Evolutionary conservation across 495 filamentous ascomycete genomes (phyloP).

Genomic region (Pseudevernia furfuracea): DNA sequence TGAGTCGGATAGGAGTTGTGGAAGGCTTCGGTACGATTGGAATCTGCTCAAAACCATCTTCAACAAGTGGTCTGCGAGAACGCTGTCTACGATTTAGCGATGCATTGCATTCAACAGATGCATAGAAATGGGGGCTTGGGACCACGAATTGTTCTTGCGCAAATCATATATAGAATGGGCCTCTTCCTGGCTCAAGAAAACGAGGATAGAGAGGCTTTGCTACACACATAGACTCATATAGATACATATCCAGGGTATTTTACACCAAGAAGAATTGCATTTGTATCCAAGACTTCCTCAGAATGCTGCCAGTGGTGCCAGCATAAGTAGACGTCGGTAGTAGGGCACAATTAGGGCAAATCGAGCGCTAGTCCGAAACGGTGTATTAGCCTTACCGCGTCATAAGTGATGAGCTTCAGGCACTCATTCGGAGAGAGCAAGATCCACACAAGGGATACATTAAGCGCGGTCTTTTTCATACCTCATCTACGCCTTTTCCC

Average conservation of each 20-base stretch:
- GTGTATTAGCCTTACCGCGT: neutral
- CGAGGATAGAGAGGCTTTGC: neutral
- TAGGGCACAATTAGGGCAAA: no score
- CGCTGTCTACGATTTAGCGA: neutral
- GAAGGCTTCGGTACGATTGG: neutral
- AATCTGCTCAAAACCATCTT: conserved; percentile 1
- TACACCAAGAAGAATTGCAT: no score
- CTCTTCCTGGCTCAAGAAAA: neutral
- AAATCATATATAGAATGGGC: neutral
- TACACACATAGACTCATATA: neutral
- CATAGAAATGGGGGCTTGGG: neutral
- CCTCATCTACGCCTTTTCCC: neutral
- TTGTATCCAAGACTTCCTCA: no score
- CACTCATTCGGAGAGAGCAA: neutral
- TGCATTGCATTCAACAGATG: conserved; percentile 7
- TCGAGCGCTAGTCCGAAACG: neutral
- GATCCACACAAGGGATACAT: neutral
- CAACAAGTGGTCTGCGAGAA: conserved; percentile 11
- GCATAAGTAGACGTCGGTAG: no score
- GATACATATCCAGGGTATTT: no score
- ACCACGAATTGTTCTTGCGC: neutral
- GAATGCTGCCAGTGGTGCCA: no score
- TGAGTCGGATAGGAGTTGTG: neutral
- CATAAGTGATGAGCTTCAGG: neutral
- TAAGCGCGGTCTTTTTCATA: neutral